Base-by-base conservation (phyloP, 108 stramenopile species). In the Cyclotella sp. region DNA sequence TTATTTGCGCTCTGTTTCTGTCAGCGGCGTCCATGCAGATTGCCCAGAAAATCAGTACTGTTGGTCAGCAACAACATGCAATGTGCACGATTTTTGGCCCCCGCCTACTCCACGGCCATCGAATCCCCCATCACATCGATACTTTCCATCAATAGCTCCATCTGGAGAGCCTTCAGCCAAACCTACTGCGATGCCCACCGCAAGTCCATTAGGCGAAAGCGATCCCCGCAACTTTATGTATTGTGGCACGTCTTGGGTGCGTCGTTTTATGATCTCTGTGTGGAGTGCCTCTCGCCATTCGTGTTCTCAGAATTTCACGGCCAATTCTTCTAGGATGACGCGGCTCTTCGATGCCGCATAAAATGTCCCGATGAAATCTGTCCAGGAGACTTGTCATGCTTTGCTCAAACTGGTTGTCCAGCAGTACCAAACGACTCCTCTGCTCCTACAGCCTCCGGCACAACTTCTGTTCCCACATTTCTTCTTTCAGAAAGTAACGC, bases 11-110 rank as follows among this genome's bases (percentile, higher is more conserved):
- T 9, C 34, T 19, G 39, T 62, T 62, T 26, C 9, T 62, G 34
- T 62, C 34, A 62, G 63, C 44, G 69, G 69, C 24, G 40, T 43
- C 19, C 69, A 70, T 44, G 15, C 52, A 4, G 69, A 57, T 24
- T 70, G 69, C 40, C 53, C 40, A 21, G 53, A 43, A 14, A 40
- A 54, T 42, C 52, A 70, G 24, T 70, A 70, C 57, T 70, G 69
- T 28, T 70, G 69, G 69, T 39, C 53, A 42, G 69, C 27, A 43
- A 54, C 53, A 0, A 58, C 54, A 11, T 70, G 69, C 15, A 70
- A 70, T 40, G 46, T 70, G 1, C 54, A 54, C 26, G 42, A 70
- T 11, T 58, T 70, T 29, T 57, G 52, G 53, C 69, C 69, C 5
- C 41, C 54, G 3, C 69, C 69, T 19, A 70, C 69, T 14, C 55